A percentile compares a stretch with the other conserved stretches of the same genome.
Evolutionary conservation across 106 monocot genomes (phyloP).

Genomic region (Acorus gramineus): DNA sequence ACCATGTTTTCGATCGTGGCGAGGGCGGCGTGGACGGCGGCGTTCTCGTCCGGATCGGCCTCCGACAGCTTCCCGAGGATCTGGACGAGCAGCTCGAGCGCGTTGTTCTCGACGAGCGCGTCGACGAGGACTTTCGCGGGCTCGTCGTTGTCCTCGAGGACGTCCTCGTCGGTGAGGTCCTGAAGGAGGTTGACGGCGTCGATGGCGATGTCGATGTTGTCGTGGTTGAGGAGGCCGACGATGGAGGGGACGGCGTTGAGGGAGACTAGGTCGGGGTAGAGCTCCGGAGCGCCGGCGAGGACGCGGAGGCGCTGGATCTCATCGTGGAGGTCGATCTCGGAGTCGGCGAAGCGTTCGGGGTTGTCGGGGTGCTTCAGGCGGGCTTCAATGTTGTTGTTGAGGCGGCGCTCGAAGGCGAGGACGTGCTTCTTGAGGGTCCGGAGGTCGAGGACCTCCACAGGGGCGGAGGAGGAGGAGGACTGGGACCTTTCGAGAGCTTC

Average conservation of each 20-base stretch:
- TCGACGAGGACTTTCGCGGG: conserved; percentile 60
- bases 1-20: conserved; percentile 80
- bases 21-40: conserved; percentile 71
- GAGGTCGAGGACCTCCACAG: conserved; percentile 63
- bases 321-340: conserved; percentile 87
- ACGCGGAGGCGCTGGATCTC: conserved; percentile 61
- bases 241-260: conserved; percentile 64
- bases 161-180: conserved; percentile 88
- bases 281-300: conserved; percentile 81
- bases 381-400: conserved; percentile 82
- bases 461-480: conserved; percentile 7
- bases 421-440: conserved; percentile 71
- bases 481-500: conserved; percentile 67
- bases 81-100: conserved; percentile 78
- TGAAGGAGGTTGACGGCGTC: conserved; percentile 70
- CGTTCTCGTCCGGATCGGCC: conserved; percentile 73
- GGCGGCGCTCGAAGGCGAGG: conserved; percentile 93
- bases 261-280: conserved; percentile 81
- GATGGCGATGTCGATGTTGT: conserved; percentile 73
- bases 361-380: conserved; percentile 86
- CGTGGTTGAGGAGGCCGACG: conserved; percentile 63
- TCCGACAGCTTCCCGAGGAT: conserved; percentile 75
- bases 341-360: conserved; percentile 82
- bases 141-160: conserved; percentile 68
- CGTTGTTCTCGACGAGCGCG: conserved; percentile 71